These are phyloP conservation scores for Phlyctochytrium arcticum DNA, from an alignment of 192 early-diverging fungal species.

Conservation along the genomic window DNA sequence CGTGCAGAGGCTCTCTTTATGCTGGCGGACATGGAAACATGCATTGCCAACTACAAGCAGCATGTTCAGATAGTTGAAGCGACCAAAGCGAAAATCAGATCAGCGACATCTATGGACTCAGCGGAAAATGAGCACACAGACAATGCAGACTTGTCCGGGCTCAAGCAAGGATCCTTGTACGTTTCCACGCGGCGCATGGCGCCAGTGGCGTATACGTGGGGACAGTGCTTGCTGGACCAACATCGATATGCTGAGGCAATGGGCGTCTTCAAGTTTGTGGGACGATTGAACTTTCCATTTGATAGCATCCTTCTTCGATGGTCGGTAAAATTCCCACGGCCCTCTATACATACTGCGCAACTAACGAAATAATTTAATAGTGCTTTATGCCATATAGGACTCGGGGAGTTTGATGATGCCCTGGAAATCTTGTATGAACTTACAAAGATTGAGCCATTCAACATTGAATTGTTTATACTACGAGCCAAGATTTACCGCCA, in stretches of 20 bases:
- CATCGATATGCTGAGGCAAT: conserved; percentile 40
- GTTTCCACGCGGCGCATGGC: not conserved
- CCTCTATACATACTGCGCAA: too few relatives aligned
- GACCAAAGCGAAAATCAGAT: not conserved
- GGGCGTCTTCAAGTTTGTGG: conserved; percentile 21
- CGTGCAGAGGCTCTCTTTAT: conserved; percentile 38
- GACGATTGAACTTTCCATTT: conserved; percentile 15
- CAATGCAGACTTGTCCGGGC: too few relatives aligned
- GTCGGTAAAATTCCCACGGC: too few relatives aligned
- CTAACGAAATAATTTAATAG: too few relatives aligned
- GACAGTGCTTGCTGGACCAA: conserved; percentile 45
- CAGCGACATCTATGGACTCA: too few relatives aligned
- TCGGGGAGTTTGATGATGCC: conserved; percentile 30
- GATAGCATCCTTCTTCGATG: conserved; percentile 23
- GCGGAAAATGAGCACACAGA: too few relatives aligned
- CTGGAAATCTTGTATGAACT: conserved; percentile 36
- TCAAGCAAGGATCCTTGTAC: not conserved
- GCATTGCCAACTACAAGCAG: conserved; percentile 35
- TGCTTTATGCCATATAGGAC: conserved; percentile 28
- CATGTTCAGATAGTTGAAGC: not conserved
- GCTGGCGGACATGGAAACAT: conserved; percentile 31
- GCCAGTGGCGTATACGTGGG: conserved; percentile 27
- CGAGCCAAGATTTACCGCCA: conserved; percentile 44
- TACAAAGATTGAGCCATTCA: conserved; percentile 20
- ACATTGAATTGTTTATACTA: conserved; percentile 41